Percentiles rank a stretch among this genome's conserved stretches.
These are phyloP conservation scores for Diaporthe ilicicola DNA, from an alignment of 2,329 filamentous ascomycete species.

Conservation along the genomic window DNA sequence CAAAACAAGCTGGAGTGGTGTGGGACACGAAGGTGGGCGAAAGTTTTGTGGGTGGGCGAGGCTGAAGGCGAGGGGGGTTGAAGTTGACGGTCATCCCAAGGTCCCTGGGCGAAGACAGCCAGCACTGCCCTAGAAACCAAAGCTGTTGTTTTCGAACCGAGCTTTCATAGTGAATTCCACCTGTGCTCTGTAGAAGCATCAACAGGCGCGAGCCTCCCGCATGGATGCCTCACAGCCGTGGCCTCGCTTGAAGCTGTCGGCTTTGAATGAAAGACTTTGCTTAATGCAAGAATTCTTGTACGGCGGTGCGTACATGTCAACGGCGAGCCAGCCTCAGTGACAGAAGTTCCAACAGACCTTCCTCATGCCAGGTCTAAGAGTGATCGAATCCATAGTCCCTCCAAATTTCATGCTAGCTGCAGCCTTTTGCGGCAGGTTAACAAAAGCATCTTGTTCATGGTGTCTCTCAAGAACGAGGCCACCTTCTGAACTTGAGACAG, in stretches of 20 bases:
- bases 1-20: constrained; percentile 11
- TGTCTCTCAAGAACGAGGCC: too few relatives aligned
- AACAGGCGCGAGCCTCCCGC: not conserved
- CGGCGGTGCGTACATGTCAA: not conserved
- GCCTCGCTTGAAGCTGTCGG: not conserved
- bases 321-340: not conserved
- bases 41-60: not conserved
- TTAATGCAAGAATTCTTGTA: not conserved
- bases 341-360: not conserved
- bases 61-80: not conserved
- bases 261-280: not conserved
- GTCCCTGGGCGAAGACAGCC: not conserved
- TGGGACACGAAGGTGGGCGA: not conserved
- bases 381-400: not conserved
- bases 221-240: not conserved
- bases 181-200: not conserved
- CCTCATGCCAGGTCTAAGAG: not conserved
- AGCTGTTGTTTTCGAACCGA: not conserved
- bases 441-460: not conserved
- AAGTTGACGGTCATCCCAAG: not conserved
- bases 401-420: not conserved
- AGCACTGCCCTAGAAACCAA: not conserved
- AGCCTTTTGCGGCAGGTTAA: not conserved
- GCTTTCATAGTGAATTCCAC: not conserved
- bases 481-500: not conserved